phyloP scores from a whole-genome alignment of 2,329 filamentous ascomycete genomes.

The Pyrenophora tritici-repentis region DNA sequence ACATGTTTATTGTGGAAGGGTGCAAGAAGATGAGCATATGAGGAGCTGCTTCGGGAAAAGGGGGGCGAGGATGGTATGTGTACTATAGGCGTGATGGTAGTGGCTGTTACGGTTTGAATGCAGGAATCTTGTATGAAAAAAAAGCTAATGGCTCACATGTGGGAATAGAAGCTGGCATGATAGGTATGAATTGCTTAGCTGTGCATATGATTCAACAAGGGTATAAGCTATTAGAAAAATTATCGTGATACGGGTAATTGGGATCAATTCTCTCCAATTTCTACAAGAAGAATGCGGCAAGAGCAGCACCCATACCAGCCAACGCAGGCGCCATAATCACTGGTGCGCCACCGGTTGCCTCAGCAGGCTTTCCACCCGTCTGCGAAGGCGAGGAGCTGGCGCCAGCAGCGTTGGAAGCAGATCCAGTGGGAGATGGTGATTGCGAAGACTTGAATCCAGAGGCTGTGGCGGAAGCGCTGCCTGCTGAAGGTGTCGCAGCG shows the following conservation, averaged over 20 bases:
- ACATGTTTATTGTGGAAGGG: slow-evolving; percentile 29
- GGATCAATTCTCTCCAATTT: background rate
- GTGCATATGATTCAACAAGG: background rate
- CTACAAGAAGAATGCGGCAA: slow-evolving; percentile 32
- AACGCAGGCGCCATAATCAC: slow-evolving; percentile 29
- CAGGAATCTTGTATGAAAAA: too few species aligned
- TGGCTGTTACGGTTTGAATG: too few species aligned
- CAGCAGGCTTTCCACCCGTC: background rate
- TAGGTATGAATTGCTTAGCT: too few species aligned
- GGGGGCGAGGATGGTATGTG: slow-evolving; percentile 30
- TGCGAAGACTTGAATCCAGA: background rate
- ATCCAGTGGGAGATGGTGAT: background rate
- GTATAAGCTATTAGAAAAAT: background rate
- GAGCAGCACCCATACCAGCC: slow-evolving; percentile 37
- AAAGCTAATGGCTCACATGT: too few species aligned
- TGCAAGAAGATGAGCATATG: slow-evolving; percentile 17
- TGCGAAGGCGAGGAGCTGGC: slow-evolving; percentile 4
- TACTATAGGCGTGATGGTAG: background rate
- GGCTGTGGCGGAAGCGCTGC: slow-evolving; percentile 16
- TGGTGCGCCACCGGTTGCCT: slow-evolving; percentile 12
- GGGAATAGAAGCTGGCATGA: too few species aligned
- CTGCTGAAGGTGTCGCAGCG: slow-evolving; percentile 21
- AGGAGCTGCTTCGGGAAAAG: slow-evolving; percentile 37
- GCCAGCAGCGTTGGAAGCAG: background rate
- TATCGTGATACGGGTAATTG: background rate